Evolutionary conservation across 2,329 filamentous ascomycete species (phyloP), one percentile per base, ranked within the genome.

Genomic region (Pestalotiopsis sp.): DNA sequence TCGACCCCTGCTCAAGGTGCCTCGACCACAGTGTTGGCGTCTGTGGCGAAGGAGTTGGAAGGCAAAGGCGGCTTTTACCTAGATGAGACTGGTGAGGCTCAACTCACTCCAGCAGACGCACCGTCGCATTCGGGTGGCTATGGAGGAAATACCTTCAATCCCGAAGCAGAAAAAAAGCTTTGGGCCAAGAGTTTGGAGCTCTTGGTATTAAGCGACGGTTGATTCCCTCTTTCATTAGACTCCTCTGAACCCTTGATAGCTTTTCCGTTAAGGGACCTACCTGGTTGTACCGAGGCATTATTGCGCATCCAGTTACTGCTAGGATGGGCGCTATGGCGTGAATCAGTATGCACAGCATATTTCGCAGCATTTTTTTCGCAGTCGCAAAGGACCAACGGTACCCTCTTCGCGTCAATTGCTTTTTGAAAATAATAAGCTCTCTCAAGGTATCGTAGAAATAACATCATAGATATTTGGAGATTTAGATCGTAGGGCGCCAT

Each of bases 11-110:
- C 77, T 38, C 83, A 84, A 70, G 84, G 83, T 4, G 82, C 83
- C 58, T 79, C 83, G 3, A 84, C 83, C 24, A 78, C 76, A 2
- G 77, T 83, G 2, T 83, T 77, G 76, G 82, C 79, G 0, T 82
- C 81, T 1, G 64, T 82, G 4, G 75, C 71, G 1, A 77, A 76
- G 65, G 78, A 79, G 52, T 80, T 76, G 72, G 78, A 82, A 70
- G 78, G 74, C 11, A 80, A 78, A 68, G 83, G 82, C 5, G 83
- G 82, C 1, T 73, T 75, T 67, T 84, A 68, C 44, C 40, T 67
- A 4, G 38, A 64, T 30, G 24, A 64, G 40, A 35, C 20, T 5
- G 22, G n/a, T 26, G 24, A 48, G 40, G 10, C 38, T 14, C 17
- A 17, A 20, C 55, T 57, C 22, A 20, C 38, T 14, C 38, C 20